Percentiles rank a stretch among this genome's conserved stretches.
These are phyloP conservation scores for Peniophora sp. DNA, from an alignment of 1,284 basidiomycete genomes.

Conservation along the genomic window DNA sequence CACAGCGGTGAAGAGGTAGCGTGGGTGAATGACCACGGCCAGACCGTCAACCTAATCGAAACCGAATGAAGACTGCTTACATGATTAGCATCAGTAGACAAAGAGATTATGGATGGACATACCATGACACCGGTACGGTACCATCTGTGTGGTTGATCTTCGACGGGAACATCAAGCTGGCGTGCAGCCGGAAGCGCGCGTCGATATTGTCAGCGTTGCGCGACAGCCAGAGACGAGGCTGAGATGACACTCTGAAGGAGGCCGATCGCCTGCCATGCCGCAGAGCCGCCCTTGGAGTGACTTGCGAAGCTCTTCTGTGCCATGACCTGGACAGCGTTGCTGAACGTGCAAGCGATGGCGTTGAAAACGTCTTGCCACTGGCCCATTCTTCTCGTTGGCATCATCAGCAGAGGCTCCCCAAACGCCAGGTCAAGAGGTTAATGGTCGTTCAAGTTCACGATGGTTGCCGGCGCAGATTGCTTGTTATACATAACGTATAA, in stretches of 20 bases:
- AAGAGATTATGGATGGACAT: conserved; percentile 13
- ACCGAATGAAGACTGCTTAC: conserved; percentile 82
- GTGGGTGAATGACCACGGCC: conserved; percentile 83
- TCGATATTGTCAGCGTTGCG: conserved; percentile 96
- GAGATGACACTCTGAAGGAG: conserved; percentile 82
- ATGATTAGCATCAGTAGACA: conserved; percentile 10
- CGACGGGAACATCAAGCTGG: conserved; percentile 94
- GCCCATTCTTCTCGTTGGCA: conserved; percentile 99
- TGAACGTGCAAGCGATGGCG: conserved; percentile 80
- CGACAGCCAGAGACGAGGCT: conserved; percentile 93
- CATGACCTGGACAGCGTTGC: conserved; percentile 94
- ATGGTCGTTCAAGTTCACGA: too few species aligned
- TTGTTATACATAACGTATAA: too few species aligned
- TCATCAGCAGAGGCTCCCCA: too few species aligned
- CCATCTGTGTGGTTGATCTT: conserved; percentile 91
- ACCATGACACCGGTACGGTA: conserved; percentile 84
- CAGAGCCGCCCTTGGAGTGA: conserved; percentile 95
- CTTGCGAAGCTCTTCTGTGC: conserved; percentile 97
- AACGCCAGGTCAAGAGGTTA: too few species aligned
- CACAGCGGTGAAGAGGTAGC: conserved; percentile 83
- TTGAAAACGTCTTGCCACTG: conserved; percentile 92
- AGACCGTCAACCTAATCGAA: conserved; percentile 99
- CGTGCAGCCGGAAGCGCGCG: conserved; percentile 84
- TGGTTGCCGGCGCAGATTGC: too few species aligned
- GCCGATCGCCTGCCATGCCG: conserved; percentile 96